A percentile compares a stretch with the other conserved stretches of the same genome.
Conservation (phyloP, 2,329 filamentous ascomycete genomes). For the Beauveria sp. region DNA sequence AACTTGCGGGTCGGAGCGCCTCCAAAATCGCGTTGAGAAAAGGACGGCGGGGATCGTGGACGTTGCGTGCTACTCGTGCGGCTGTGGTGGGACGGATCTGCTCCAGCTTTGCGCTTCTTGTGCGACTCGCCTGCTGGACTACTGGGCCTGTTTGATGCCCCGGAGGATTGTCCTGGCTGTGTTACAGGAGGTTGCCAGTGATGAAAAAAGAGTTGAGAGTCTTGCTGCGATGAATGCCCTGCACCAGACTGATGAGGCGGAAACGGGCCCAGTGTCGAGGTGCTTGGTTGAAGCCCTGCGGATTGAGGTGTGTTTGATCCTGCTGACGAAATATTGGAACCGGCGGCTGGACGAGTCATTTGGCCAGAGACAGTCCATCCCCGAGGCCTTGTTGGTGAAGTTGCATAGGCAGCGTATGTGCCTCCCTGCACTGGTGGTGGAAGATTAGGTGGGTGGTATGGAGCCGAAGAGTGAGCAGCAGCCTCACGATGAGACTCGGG, state of each 20-base stretch:
- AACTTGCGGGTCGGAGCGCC: constrained; percentile 18
- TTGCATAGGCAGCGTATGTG: constrained; percentile 38
- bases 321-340: constrained; percentile 35
- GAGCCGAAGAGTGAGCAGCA: constrained; percentile 31
- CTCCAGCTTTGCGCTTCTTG: constrained; percentile 69
- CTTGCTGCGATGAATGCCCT: constrained; percentile 43
- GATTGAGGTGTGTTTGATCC: constrained; percentile 37
- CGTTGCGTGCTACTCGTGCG: constrained; percentile 20
- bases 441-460: constrained; percentile 31
- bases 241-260: constrained; percentile 5
- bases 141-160: constrained; percentile 57
- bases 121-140: constrained; percentile 73
- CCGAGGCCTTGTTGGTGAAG: constrained; percentile 42
- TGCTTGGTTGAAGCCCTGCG: constrained; percentile 27
- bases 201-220: constrained; percentile 75
- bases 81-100: constrained; percentile 30
- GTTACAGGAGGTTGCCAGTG: constrained; percentile 81
- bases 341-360: constrained; percentile 29
- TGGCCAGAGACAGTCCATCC: constrained; percentile 41
- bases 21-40: constrained; percentile 21
- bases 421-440: constrained; percentile 24
- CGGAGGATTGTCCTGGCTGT: constrained; percentile 42
- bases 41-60: constrained; percentile 27
- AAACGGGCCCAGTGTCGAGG: constrained; percentile 8
- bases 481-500: constrained; percentile 49